Base-by-base conservation (phyloP, 768 basidiomycete genomes). In the Suillus clintonianus region DNA sequence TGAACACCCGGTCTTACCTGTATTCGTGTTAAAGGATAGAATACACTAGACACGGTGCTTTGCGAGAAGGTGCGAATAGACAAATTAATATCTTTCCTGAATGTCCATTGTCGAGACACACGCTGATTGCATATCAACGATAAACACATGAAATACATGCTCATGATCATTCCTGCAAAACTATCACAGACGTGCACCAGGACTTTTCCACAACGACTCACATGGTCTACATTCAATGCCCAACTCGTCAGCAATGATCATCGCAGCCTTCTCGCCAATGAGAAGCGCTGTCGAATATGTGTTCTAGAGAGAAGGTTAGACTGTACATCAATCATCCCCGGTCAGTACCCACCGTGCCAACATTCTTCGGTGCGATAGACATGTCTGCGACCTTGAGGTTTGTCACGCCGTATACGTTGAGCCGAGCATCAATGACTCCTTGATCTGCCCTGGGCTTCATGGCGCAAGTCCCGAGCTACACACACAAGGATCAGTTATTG, bases 351-450 rank as follows among this genome's bases (percentile, higher is more conserved):
- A 78, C 74, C 32, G 75, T 70, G 34, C 64, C 66, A 41, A 80
- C 73, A 50, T 80, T 80, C 2, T 67, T 54, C 2, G 80, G 79
- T 8, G 70, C 67, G 58, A 79, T 75, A 9, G 80, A 79, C 24
- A 80, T 51, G 80, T 83, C 87, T 42, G 85, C 86, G 30, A 91
- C 81, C 70, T 89, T 88, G 58, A 90, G 75, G 34, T 81, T 80
- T 66, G 76, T 65, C 1, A 85, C 79, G 0, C 86, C 87, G 65
- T 90, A 89, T 15, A 91, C 88, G 64, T 86, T 86, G 48, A 90
- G 73, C 22, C 76, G 76, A 36, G 82, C 56, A 67, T 90, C 86
- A 10, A 91, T 85, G 4, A 90, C 89, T 11, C 88, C 89, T 8
- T 82, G 83, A 50, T 80, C 60, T 19, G 83, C 79, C 22, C 82